Conservation (phyloP, 768 basidiomycete genomes). For the Daedaleopsis sinensis region DNA sequence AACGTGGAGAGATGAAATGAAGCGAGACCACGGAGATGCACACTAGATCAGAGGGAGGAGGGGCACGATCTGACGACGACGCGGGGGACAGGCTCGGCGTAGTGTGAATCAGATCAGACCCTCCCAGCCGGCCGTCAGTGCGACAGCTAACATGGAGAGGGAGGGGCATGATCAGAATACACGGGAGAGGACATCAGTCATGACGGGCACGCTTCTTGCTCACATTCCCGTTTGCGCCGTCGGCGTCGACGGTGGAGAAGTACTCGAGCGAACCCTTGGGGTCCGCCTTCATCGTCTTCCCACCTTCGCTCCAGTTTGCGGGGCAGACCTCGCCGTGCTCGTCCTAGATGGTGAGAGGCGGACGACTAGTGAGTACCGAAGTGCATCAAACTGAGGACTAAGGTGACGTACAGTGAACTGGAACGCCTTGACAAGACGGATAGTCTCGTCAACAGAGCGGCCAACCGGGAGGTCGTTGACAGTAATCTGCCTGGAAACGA, state of each 20-base stretch:
- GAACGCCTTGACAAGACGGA: slow-evolving; percentile 92
- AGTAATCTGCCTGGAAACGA: slow-evolving; percentile 66
- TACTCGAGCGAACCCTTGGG: slow-evolving; percentile 75
- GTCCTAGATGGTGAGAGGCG: slow-evolving; percentile 53
- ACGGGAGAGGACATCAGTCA: slow-evolving; percentile 38
- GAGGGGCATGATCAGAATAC: slow-evolving; percentile 22
- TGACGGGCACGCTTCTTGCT: slow-evolving; percentile 63
- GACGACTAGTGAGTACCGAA: slow-evolving; percentile 5
- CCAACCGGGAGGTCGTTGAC: slow-evolving; percentile 94
- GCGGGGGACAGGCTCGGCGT: slow-evolving; percentile 14
- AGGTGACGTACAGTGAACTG: slow-evolving; percentile 73
- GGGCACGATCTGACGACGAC: slow-evolving; percentile 18
- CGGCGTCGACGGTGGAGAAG: slow-evolving; percentile 44
- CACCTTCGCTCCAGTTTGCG: slow-evolving; percentile 84
- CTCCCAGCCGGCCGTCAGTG: slow-evolving; percentile 19
- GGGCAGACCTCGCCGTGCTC: slow-evolving; percentile 93
- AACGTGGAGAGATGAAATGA: too few relatives aligned
- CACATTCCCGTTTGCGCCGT: slow-evolving; percentile 40
- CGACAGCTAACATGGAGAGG: slow-evolving; percentile 19
- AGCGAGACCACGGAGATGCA: too few relatives aligned
- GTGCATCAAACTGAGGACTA: not conserved
- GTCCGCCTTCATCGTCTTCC: slow-evolving; percentile 82
- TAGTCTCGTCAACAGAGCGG: slow-evolving; percentile 92
- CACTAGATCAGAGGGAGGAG: not conserved
- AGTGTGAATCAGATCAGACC: slow-evolving; percentile 12